Evolutionary conservation across 75 land plant species (phyloP).

Genomic region (Cunninghamia lanceolata): DNA sequence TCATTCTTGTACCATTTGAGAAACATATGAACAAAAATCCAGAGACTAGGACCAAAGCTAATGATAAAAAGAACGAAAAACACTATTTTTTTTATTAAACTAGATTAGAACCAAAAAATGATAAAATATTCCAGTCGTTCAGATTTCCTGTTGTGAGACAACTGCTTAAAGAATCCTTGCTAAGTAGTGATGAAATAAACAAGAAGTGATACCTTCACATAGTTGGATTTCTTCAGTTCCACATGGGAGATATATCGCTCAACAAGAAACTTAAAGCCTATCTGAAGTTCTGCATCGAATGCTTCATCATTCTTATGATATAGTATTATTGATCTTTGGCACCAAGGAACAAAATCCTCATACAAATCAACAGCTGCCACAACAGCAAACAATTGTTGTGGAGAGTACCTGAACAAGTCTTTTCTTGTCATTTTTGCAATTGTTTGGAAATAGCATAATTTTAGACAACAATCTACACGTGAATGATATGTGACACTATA

Average conservation of each 20-base stretch:
- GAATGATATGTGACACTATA: too few species aligned
- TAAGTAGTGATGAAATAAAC: not conserved
- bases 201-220: conserved; percentile 55
- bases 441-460: not conserved
- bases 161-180: not conserved
- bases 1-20: not conserved
- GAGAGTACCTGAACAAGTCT: conserved; percentile 73
- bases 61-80: too few species aligned
- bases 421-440: not conserved
- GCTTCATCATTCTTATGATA: conserved; percentile 57
- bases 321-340: conserved; percentile 69
- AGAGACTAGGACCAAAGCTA: not conserved
- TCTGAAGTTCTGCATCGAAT: conserved; percentile 92
- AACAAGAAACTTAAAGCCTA: conserved; percentile 92
- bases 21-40: not conserved
- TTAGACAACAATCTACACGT: too few species aligned
- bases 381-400: conserved; percentile 84
- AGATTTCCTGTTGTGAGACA: not conserved
- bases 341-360: conserved; percentile 97
- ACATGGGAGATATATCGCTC: too few species aligned
- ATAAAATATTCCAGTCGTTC: not conserved
- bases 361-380: conserved; percentile 97
- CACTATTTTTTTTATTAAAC: too few species aligned
- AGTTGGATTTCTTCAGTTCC: conserved; percentile 58
- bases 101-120: too few species aligned